These are phyloP conservation scores for Coemansia sp. DNA, from an alignment of 192 early-diverging fungal genomes.

Conservation along the genomic window DNA sequence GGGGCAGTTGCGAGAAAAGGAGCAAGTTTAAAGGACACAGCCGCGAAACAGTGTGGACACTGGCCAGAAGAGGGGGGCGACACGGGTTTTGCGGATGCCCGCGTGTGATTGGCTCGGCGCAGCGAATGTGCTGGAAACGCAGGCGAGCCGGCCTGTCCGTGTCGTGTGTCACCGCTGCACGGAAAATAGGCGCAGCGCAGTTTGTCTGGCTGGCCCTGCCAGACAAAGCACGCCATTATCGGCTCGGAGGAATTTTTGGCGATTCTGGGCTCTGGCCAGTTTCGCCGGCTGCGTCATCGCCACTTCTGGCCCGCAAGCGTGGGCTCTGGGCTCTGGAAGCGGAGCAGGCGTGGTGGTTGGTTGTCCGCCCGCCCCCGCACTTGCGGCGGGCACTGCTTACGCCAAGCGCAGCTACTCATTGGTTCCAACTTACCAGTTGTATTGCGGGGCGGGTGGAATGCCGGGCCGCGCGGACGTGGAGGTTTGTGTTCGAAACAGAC, in stretches of 20 bases:
- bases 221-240: constrained; percentile 4
- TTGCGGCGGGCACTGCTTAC: no score
- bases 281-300: background rate
- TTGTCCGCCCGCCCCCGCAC: no score
- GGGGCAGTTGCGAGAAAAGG: background rate
- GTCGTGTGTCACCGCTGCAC: background rate
- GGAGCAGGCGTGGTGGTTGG: no score
- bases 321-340: background rate
- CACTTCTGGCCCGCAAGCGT: background rate
- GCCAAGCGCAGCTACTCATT: no score
- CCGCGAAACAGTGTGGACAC: constrained; percentile 1
- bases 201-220: background rate
- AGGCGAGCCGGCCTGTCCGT: background rate
- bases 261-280: no score
- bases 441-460: no score
- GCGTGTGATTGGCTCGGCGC: constrained; percentile 3
- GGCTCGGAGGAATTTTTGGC: no score
- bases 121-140: constrained; percentile 1
- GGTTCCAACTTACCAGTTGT: no score
- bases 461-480: no score
- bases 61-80: constrained; percentile 3
- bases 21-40: background rate
- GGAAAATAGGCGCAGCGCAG: background rate
- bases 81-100: constrained; percentile 2
- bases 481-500: no score